Percentiles rank a stretch among this genome's conserved stretches.
Conservation (phyloP, 1,284 basidiomycete genomes). For the Volvariella volvacea region DNA sequence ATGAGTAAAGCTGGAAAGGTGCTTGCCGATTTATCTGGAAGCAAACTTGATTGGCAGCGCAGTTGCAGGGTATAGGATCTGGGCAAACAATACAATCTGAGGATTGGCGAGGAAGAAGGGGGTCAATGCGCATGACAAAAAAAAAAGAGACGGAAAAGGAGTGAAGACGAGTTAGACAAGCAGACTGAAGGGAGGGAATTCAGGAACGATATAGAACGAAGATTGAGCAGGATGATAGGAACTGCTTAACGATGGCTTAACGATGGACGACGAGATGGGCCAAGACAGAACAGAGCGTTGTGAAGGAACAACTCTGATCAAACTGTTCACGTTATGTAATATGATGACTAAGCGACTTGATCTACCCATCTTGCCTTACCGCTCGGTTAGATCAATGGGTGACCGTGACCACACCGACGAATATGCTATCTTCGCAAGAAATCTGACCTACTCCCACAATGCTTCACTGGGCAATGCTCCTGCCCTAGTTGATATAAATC, state of each 20-base stretch:
- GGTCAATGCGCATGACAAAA: slow-evolving; percentile 42
- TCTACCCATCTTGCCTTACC: no score
- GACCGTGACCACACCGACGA: no score
- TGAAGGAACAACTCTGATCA: no score
- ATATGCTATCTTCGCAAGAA: slow-evolving; percentile 39
- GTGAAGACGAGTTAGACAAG: slow-evolving; percentile 17
- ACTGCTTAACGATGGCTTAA: no score
- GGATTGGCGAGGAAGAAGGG: slow-evolving; percentile 33
- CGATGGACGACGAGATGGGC: no score
- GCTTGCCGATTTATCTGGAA: slow-evolving; percentile 52
- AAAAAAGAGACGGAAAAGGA: slow-evolving; percentile 22
- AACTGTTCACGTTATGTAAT: no score
- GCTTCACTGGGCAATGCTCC: slow-evolving; percentile 22
- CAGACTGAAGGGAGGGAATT: not conserved
- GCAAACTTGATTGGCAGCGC: slow-evolving; percentile 48
- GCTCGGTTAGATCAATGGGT: no score
- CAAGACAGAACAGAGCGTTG: no score
- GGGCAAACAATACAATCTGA: slow-evolving; percentile 34
- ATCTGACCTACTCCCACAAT: slow-evolving; percentile 61
- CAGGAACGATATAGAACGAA: not conserved
- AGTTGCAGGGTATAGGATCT: slow-evolving; percentile 45
- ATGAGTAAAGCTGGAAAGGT: slow-evolving; percentile 6
- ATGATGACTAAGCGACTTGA: no score
- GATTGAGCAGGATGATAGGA: not conserved
- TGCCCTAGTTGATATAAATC: slow-evolving; percentile 59